Evolutionary conservation across 2,329 filamentous ascomycete genomes (phyloP).

Genomic region (Trichoderma breve): DNA sequence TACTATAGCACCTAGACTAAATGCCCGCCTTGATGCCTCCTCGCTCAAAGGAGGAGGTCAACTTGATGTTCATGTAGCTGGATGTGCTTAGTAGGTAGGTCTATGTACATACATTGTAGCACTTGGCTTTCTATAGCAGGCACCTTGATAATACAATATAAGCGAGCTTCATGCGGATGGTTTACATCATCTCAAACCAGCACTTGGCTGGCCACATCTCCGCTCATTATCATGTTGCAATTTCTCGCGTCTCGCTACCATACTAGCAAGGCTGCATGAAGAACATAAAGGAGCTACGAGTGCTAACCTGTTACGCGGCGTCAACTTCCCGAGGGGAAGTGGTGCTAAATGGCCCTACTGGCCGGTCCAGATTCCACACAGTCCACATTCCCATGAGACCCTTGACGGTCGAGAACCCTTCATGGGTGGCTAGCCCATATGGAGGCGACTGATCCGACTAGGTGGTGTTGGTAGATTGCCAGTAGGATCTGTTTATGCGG

Average conservation of each 20-base stretch:
- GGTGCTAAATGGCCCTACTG: not conserved
- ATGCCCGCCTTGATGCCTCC: not conserved
- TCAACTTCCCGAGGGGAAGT: not conserved
- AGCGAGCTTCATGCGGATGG: not conserved
- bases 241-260: not conserved
- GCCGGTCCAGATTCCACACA: not conserved
- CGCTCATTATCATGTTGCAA: not conserved
- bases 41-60: not conserved
- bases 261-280: not conserved
- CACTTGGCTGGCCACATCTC: not conserved
- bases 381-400: not conserved
- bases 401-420: not conserved
- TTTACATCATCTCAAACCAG: not conserved
- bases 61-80: not conserved
- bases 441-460: not conserved
- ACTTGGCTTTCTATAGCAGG: not conserved
- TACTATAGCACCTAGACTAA: not conserved
- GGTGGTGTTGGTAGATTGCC: not conserved
- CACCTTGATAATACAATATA: not conserved
- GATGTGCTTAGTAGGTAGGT: not conserved
- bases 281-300: not conserved
- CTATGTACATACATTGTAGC: not conserved
- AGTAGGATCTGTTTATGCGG: conserved; percentile 11
- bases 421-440: not conserved
- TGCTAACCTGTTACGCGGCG: not conserved